These are phyloP conservation scores for Cladobotryum mycophilum DNA, from an alignment of 2,329 filamentous ascomycete genomes.

Conservation along the genomic window DNA sequence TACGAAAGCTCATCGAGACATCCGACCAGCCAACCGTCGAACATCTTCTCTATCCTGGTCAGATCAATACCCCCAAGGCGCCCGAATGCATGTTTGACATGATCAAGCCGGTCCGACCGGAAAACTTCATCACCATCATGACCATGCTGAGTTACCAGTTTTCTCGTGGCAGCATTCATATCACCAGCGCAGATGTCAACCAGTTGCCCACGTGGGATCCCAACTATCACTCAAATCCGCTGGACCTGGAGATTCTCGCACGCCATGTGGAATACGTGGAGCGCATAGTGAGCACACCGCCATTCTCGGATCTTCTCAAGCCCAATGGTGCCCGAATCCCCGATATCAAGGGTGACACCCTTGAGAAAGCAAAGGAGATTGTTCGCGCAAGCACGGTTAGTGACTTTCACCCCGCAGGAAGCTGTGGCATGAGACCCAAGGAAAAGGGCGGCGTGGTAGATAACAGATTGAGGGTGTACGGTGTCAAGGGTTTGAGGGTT, in stretches of 20 bases:
- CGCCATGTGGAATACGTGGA: conserved; percentile 38
- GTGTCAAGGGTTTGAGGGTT: conserved; percentile 36
- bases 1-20: conserved; percentile 18
- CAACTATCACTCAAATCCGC: conserved; percentile 34
- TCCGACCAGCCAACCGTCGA: conserved; percentile 25
- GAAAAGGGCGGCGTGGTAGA: conserved; percentile 41
- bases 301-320: conserved; percentile 34
- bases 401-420: conserved; percentile 43
- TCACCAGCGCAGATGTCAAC: conserved; percentile 35
- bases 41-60: conserved; percentile 27
- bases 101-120: conserved; percentile 10
- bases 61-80: conserved; percentile 20
- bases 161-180: conserved; percentile 53
- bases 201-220: conserved; percentile 32
- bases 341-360: conserved; percentile 16
- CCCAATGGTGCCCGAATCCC: conserved; percentile 25
- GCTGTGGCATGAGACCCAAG: conserved; percentile 43
- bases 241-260: conserved; percentile 49
- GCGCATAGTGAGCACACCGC: conserved; percentile 28
- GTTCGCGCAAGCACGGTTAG: conserved; percentile 29
- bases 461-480: conserved; percentile 36
- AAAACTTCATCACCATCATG: conserved; percentile 49
- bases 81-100: conserved; percentile 16
- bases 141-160: conserved; percentile 55
- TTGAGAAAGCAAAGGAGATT: conserved; percentile 31